Evolutionary conservation across 2,329 filamentous ascomycete species (phyloP).

Genomic region (Penicillium polonicum): DNA sequence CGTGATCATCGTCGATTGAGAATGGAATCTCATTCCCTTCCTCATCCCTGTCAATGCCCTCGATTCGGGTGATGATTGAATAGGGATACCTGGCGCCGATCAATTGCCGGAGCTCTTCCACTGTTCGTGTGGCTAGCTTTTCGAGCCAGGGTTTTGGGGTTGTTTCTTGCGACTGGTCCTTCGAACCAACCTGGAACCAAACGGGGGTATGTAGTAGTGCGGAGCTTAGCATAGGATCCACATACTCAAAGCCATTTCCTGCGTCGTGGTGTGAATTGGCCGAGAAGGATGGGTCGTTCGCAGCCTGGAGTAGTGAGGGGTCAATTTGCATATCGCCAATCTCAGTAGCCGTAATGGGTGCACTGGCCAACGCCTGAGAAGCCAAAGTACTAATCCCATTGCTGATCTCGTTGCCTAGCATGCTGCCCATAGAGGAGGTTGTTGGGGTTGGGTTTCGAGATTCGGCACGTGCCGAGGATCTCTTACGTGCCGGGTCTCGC

Average conservation of each 20-base stretch:
- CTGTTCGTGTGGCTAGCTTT: conserved; percentile 57
- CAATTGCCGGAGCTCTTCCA: conserved; percentile 63
- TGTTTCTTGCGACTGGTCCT: conserved; percentile 54
- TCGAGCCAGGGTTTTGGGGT: conserved; percentile 61
- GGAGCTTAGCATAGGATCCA: conserved; percentile 38
- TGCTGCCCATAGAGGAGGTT: conserved; percentile 23
- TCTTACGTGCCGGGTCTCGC: conserved; percentile 50
- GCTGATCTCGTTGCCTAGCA: conserved; percentile 30
- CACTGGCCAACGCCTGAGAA: conserved; percentile 45
- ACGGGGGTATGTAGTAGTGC: conserved; percentile 52
- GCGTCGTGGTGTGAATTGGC: conserved; percentile 36
- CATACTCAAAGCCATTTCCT: conserved; percentile 35
- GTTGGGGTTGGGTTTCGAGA: conserved; percentile 22
- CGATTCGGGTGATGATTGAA: conserved; percentile 58
- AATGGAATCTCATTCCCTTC: conserved; percentile 62
- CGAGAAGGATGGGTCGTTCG: conserved; percentile 48
- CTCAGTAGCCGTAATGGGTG: conserved; percentile 39
- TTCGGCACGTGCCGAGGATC: conserved; percentile 27
- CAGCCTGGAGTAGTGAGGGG: conserved; percentile 60
- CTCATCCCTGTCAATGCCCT: conserved; percentile 63
- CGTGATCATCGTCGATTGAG: conserved; percentile 67
- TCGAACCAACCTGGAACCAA: conserved; percentile 67
- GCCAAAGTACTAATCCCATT: conserved; percentile 46
- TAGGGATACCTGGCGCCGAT: conserved; percentile 62
- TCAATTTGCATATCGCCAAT: conserved; percentile 62